Evolutionary conservation across 1,139 yeast genomes (phyloP).

Genomic region (Casaregolazyma lundiana): DNA sequence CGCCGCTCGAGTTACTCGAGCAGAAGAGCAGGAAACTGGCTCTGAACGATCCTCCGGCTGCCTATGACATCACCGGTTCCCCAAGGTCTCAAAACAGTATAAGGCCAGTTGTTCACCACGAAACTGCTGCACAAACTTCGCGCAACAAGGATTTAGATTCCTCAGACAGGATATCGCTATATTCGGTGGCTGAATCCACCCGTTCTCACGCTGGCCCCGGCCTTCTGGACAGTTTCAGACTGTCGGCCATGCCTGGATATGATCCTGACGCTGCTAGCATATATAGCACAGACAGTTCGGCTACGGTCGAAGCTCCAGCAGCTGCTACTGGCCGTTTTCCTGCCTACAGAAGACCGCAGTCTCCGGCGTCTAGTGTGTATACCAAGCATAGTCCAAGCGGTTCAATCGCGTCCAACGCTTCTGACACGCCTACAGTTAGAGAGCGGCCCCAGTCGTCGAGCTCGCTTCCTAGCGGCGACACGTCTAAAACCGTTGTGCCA

Average conservation of each 20-base stretch:
- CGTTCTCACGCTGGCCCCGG: slow-evolving; percentile 21
- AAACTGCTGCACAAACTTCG: not conserved
- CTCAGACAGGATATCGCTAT: not conserved
- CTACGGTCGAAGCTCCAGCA: not conserved
- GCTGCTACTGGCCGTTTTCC: not conserved
- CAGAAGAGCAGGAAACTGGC: slow-evolving; percentile 29
- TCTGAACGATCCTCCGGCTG: slow-evolving; percentile 7
- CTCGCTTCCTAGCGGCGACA: not conserved
- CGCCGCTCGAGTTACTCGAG: slow-evolving; percentile 31
- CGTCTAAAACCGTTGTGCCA: not conserved
- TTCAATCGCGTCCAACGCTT: not conserved
- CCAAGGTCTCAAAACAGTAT: not conserved
- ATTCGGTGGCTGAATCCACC: not conserved
- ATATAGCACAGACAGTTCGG: slow-evolving; percentile 6
- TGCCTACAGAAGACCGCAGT: not conserved
- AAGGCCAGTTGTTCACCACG: not conserved
- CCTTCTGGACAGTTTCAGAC: slow-evolving; percentile 29
- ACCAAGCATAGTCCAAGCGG: not conserved
- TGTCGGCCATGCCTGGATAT: slow-evolving; percentile 18
- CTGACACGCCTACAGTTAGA: not conserved
- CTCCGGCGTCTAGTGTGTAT: not conserved
- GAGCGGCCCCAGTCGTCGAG: not conserved
- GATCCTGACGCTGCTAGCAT: slow-evolving; percentile 11
- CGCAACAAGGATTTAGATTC: not conserved
- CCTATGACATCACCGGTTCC: not conserved